Evolutionary conservation across 2,329 filamentous ascomycete genomes (phyloP).

Genomic region (Cytospora paraplurivora): DNA sequence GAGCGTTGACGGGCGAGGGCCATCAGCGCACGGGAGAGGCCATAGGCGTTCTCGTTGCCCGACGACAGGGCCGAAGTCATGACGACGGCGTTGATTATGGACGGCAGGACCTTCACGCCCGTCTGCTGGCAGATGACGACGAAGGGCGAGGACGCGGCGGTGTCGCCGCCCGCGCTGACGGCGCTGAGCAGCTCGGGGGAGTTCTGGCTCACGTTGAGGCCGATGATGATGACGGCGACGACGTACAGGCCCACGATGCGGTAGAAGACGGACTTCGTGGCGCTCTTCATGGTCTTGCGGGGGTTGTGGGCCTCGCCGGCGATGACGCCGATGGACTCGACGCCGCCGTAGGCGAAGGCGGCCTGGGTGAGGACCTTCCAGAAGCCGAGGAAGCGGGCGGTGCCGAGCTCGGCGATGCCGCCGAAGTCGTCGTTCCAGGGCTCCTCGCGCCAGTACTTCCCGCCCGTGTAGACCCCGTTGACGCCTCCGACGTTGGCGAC

Average conservation of each 20-base stretch:
- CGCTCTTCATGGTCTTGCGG: conserved; percentile 49
- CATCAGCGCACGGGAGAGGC: conserved; percentile 54
- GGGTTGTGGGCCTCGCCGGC: conserved; percentile 54
- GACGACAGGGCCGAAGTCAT: conserved; percentile 57
- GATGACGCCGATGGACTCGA: conserved; percentile 32
- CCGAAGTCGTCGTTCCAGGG: conserved; percentile 22
- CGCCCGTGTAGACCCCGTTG: conserved; percentile 25
- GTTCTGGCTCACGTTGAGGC: conserved; percentile 59
- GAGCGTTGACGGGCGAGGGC: conserved; percentile 54
- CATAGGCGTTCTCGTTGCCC: conserved; percentile 57
- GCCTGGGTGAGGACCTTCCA: conserved; percentile 29
- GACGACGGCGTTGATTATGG: conserved; percentile 57
- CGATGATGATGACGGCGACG: conserved; percentile 58
- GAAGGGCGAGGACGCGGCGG: conserved; percentile 54
- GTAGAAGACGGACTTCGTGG: conserved; percentile 61
- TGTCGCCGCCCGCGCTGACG: conserved; percentile 54
- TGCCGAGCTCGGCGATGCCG: conserved; percentile 17
- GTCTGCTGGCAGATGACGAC: conserved; percentile 52
- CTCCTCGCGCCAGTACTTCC: conserved; percentile 28
- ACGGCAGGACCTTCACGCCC: conserved; percentile 51
- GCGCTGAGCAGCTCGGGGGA: conserved; percentile 40
- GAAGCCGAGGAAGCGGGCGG: conserved; percentile 26
- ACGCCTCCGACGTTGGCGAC: conserved; percentile 58
- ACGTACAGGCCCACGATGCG: conserved; percentile 66
- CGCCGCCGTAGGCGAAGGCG: conserved; percentile 28